phyloP scores from a whole-genome alignment of 2,329 filamentous ascomycete species.

The Neurospora crassa region DNA sequence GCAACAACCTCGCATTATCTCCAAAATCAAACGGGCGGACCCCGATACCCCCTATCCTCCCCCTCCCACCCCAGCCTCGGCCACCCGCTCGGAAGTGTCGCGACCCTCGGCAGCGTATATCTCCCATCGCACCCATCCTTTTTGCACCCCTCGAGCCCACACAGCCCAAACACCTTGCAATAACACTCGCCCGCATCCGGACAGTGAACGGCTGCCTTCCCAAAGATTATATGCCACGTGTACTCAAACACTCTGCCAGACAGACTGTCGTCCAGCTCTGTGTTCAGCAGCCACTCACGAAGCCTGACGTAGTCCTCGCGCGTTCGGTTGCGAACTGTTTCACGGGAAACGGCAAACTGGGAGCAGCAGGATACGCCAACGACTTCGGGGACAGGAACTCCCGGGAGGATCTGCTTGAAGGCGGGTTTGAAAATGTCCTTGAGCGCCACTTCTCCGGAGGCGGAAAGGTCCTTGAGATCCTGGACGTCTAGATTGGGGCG shows the following conservation, averaged over 20 bases:
- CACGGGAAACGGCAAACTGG: constrained; percentile 52
- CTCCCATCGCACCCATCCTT: constrained; percentile 42
- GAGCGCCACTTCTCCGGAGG: constrained; percentile 23
- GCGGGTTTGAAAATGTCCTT: constrained; percentile 32
- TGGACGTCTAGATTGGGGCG: constrained; percentile 27
- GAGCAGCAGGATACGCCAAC: constrained; percentile 54
- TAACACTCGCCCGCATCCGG: constrained; percentile 53
- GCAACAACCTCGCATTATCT: not conserved
- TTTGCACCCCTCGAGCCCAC: constrained; percentile 31
- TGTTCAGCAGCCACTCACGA: constrained; percentile 50
- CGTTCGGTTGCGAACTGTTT: constrained; percentile 38
- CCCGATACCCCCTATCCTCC: constrained; percentile 23
- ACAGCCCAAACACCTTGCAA: constrained; percentile 57
- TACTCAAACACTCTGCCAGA: constrained; percentile 56
- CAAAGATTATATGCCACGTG: constrained; percentile 56
- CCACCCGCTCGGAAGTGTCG: constrained; percentile 52
- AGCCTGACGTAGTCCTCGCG: constrained; percentile 44
- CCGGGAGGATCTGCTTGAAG: constrained; percentile 33
- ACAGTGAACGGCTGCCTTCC: constrained; percentile 48
- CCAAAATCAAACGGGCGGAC: constrained; percentile 2
- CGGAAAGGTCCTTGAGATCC: constrained; percentile 14
- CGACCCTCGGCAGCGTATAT: constrained; percentile 49
- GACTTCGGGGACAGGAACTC: constrained; percentile 33
- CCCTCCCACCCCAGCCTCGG: constrained; percentile 44
- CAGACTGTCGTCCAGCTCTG: constrained; percentile 41